Evolutionary conservation across 2,329 filamentous ascomycete species (phyloP).

Genomic region (Ophiostoma triangulosporum): DNA sequence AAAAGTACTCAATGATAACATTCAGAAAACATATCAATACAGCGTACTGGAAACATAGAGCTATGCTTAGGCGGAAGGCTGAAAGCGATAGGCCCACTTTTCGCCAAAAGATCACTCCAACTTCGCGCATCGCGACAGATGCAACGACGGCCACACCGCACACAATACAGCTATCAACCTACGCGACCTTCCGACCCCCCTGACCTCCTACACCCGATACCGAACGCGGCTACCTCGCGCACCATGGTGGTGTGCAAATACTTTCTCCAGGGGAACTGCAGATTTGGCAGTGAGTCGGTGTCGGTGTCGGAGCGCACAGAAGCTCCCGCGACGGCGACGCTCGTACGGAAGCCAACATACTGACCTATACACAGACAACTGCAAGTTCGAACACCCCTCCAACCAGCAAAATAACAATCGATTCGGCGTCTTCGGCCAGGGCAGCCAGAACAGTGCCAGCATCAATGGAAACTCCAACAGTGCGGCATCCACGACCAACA

Average conservation of each 20-base stretch:
- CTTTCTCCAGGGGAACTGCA: constrained; percentile 38
- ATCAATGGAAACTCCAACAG: not conserved
- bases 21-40: too few species aligned
- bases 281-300: constrained; percentile 32
- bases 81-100: not conserved
- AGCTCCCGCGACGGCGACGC: not conserved
- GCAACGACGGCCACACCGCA: not conserved
- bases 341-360: not conserved
- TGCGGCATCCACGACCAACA: constrained; percentile 7
- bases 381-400: constrained; percentile 39
- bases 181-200: not conserved
- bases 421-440: constrained; percentile 31
- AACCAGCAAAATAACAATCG: constrained; percentile 37
- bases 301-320: not conserved
- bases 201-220: not conserved
- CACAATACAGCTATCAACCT: not conserved
- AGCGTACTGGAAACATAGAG: too few species aligned
- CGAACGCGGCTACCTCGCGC: not conserved
- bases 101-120: constrained; percentile 2
- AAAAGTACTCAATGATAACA: too few species aligned
- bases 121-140: not conserved
- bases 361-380: constrained; percentile 29
- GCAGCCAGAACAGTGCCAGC: constrained; percentile 1
- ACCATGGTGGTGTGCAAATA: constrained; percentile 29
- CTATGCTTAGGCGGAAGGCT: too few species aligned